phyloP scores from a whole-genome alignment of 2,329 filamentous ascomycete genomes.

The Verticillium zaregamsianum region DNA sequence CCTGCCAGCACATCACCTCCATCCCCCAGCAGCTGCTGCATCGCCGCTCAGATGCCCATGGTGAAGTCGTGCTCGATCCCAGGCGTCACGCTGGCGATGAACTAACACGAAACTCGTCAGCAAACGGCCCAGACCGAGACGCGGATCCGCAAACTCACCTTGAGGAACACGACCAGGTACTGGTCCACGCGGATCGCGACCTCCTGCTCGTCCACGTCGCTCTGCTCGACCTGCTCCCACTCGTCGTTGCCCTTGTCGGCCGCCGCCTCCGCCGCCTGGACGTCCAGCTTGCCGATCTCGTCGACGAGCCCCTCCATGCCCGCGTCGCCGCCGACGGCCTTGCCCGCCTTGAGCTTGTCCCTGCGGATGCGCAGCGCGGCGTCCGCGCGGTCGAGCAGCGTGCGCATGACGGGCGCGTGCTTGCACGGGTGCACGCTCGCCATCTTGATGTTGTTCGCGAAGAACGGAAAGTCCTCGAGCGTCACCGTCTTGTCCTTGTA shows the following conservation, averaged over 20 bases:
- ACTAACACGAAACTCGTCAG: constrained; percentile 32
- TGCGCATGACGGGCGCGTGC: constrained; percentile 97
- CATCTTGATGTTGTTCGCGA: constrained; percentile 88
- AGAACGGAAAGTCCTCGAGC: constrained; percentile 94
- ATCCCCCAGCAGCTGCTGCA: background rate
- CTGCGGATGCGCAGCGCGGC: constrained; percentile 84
- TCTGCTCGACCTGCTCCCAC: constrained; percentile 61
- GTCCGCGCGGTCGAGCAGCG: constrained; percentile 89
- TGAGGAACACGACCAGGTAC: constrained; percentile 82
- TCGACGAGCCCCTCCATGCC: constrained; percentile 86
- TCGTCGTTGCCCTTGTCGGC: constrained; percentile 51
- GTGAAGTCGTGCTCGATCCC: constrained; percentile 98
- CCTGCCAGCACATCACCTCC: background rate
- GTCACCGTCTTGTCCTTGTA: constrained; percentile 99
- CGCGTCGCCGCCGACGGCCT: constrained; percentile 42
- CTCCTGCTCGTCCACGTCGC: constrained; percentile 63
- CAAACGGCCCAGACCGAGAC: background rate
- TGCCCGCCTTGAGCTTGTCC: constrained; percentile 68
- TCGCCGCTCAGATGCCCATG: constrained; percentile 69
- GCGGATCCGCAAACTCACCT: constrained; percentile 49
- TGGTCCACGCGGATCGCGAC: constrained; percentile 84
- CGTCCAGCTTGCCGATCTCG: constrained; percentile 64
- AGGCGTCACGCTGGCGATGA: constrained; percentile 86
- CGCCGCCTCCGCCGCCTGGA: constrained; percentile 46
- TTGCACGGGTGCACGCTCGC: constrained; percentile 96